These are phyloP conservation scores for Paraphysoderma sedebokerense DNA, from an alignment of 371 early-diverging fungal genomes.

Conservation along the genomic window DNA sequence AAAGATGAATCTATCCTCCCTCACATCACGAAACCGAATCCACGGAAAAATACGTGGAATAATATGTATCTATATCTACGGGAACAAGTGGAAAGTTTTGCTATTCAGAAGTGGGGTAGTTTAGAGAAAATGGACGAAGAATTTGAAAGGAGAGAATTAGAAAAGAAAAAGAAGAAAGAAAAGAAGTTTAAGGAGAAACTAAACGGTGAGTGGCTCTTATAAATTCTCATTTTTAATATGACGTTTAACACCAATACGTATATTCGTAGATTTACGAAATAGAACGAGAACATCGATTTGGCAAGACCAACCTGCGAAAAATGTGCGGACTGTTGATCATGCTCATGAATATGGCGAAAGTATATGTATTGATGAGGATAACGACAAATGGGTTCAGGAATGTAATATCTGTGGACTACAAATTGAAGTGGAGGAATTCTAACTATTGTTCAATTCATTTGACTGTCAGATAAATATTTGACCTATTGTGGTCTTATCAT, in stretches of 20 bases:
- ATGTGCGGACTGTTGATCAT: neutral
- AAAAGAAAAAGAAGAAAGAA: constrained; percentile 63
- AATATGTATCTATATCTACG: constrained; percentile 89
- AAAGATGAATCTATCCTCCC: constrained; percentile 58
- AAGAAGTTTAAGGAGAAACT: constrained; percentile 65
- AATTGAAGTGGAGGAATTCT: no score
- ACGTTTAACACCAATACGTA: neutral
- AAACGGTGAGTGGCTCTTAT: constrained; percentile 15
- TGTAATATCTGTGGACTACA: no score
- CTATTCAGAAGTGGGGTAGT: constrained; percentile 82
- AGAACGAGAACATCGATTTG: neutral
- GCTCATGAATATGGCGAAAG: neutral
- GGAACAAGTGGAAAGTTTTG: constrained; percentile 77
- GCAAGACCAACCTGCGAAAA: neutral
- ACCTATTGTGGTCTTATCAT: no score
- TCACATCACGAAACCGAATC: constrained; percentile 78
- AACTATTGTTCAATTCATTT: no score
- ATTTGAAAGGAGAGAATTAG: constrained; percentile 62
- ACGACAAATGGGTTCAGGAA: no score
- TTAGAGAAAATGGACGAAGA: constrained; percentile 72
- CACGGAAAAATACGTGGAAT: constrained; percentile 83
- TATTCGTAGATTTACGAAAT: neutral
- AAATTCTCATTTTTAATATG: neutral
- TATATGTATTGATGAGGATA: no score
- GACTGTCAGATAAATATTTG: no score